phyloP scores from a whole-genome alignment of 805 yeast species.

The Starmerella geochares region DNA sequence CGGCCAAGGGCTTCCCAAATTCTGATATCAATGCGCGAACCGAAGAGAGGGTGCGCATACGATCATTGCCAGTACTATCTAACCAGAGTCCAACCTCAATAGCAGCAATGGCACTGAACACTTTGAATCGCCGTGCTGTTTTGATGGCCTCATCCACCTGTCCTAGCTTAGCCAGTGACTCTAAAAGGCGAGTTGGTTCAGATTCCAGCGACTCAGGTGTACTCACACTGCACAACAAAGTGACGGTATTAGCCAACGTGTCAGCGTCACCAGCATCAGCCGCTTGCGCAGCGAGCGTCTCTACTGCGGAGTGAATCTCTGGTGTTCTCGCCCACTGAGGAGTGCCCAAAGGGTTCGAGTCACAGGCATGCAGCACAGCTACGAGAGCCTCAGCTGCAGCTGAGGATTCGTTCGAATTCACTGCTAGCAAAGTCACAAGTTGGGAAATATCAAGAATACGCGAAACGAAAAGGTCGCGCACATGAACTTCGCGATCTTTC shows the following conservation, averaged over 20 bases:
- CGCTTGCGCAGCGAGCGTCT: constrained; percentile 21
- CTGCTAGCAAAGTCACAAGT: neutral
- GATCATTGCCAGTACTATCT: neutral
- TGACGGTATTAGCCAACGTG: constrained; percentile 33
- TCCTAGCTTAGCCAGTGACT: constrained; percentile 41
- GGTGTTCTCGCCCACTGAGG: constrained; percentile 14
- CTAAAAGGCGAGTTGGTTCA: constrained; percentile 20
- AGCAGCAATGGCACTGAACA: constrained; percentile 53
- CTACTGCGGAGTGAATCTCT: constrained; percentile 9
- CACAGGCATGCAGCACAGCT: constrained; percentile 7
- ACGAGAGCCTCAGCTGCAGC: neutral
- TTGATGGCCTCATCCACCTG: constrained; percentile 35
- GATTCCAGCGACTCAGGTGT: constrained; percentile 14
- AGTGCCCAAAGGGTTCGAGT: neutral
- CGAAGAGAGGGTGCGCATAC: neutral
- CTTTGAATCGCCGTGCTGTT: constrained; percentile 56
- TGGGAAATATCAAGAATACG: neutral
- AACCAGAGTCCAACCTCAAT: constrained; percentile 40
- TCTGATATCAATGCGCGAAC: constrained; percentile 6
- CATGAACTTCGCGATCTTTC: neutral
- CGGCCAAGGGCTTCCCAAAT: constrained; percentile 8
- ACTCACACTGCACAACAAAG: constrained; percentile 32
- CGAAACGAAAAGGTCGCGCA: neutral
- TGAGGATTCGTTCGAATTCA: neutral
- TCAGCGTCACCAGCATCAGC: constrained; percentile 18